A percentile compares a stretch with the other conserved stretches of the same genome.
Conservation (phyloP, 2,329 filamentous ascomycete species). For the Claviceps capensis region DNA sequence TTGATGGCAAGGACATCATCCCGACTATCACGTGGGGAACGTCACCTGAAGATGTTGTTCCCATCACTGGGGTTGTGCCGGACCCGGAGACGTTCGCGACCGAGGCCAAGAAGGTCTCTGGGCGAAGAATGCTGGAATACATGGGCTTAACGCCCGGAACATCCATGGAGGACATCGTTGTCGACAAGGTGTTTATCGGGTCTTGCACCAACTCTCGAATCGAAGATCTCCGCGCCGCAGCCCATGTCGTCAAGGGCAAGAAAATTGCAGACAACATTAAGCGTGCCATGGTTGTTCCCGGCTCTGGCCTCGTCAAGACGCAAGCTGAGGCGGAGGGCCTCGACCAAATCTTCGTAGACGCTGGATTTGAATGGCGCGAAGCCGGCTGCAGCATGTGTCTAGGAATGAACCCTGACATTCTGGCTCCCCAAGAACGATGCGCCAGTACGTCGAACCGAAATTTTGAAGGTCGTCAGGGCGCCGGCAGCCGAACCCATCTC, state of each 20-base stretch:
- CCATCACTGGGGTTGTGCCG: constrained; percentile 83
- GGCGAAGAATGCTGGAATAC: constrained; percentile 76
- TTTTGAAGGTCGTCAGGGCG: constrained; percentile 92
- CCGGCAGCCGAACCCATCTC: constrained; percentile 78
- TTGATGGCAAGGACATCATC: constrained; percentile 83
- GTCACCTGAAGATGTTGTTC: constrained; percentile 88
- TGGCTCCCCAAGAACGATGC: constrained; percentile 83
- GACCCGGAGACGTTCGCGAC: constrained; percentile 76
- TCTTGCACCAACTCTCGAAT: constrained; percentile 97
- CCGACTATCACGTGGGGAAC: constrained; percentile 96
- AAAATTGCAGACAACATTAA: constrained; percentile 82
- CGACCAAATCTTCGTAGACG: constrained; percentile 80
- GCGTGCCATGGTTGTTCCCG: constrained; percentile 90
- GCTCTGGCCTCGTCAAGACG: constrained; percentile 85
- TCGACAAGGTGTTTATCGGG: constrained; percentile 97
- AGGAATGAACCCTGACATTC: constrained; percentile 97
- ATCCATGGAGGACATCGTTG: constrained; percentile 75
- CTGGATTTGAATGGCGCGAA: constrained; percentile 96
- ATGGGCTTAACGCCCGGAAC: constrained; percentile 86
- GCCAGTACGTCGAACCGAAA: constrained; percentile 95
- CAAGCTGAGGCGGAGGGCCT: constrained; percentile 86
- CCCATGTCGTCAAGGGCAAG: constrained; percentile 72
- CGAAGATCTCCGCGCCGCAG: constrained; percentile 82
- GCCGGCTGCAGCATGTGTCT: constrained; percentile 98
- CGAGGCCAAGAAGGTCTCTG: constrained; percentile 66